Conservation (phyloP, 768 basidiomycete genomes). For the Boletus sp. region DNA sequence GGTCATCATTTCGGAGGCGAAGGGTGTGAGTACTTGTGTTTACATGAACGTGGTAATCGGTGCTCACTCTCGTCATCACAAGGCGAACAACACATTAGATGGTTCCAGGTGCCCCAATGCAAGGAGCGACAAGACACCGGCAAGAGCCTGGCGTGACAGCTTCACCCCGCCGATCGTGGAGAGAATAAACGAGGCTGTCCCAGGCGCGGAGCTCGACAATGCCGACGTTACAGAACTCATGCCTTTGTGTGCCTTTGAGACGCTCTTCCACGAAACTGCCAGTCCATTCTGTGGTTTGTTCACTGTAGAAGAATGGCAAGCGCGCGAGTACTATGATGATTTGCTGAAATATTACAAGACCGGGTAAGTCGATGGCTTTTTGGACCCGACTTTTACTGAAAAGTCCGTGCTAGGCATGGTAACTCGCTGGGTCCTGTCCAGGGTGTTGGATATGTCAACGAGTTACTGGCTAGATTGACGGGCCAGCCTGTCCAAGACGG, state of each 20-base stretch:
- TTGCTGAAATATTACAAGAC: conserved; percentile 77
- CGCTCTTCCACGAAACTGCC: conserved; percentile 43
- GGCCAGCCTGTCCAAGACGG: conserved; percentile 57
- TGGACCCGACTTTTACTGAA: not conserved
- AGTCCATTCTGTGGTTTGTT: conserved; percentile 80
- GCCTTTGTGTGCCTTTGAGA: conserved; percentile 79
- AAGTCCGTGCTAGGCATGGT: conserved; percentile 50
- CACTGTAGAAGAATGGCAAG: conserved; percentile 54
- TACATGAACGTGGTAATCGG: not conserved
- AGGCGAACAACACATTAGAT: conserved; percentile 69
- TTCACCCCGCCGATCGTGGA: conserved; percentile 55
- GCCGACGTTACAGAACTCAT: conserved; percentile 59
- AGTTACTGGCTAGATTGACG: conserved; percentile 80
- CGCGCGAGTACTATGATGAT: conserved; percentile 69
- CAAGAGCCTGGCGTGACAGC: conserved; percentile 49
- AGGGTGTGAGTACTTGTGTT: conserved; percentile 37
- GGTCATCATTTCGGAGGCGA: conserved; percentile 48
- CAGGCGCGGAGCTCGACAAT: conserved; percentile 56
- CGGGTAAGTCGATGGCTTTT: conserved; percentile 43
- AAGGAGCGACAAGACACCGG: conserved; percentile 42
- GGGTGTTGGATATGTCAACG: conserved; percentile 86
- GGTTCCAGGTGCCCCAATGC: conserved; percentile 61
- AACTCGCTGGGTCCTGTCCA: conserved; percentile 68
- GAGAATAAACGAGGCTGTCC: conserved; percentile 58
- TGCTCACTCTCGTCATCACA: not conserved